Conservation (phyloP, 768 basidiomycete genomes). For the Suillus weaverae region DNA sequence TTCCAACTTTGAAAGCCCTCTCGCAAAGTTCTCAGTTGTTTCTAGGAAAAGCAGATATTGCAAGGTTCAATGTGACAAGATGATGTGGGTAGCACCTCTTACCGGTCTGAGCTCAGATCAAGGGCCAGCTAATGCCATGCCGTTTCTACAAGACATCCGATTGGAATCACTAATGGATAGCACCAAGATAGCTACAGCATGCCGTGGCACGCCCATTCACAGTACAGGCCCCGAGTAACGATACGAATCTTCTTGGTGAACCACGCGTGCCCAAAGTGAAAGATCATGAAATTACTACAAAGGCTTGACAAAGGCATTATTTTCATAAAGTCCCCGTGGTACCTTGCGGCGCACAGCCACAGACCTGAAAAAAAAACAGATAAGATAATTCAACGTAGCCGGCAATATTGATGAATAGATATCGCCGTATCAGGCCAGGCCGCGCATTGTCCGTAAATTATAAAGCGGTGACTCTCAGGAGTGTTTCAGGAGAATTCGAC, state of each 20-base stretch:
- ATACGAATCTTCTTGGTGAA: conserved; percentile 1
- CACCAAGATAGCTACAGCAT: not conserved
- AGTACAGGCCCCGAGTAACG: conserved; percentile 1
- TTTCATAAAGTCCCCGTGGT: not conserved
- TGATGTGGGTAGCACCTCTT: not conserved
- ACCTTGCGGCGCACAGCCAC: not conserved
- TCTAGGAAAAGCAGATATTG: not conserved
- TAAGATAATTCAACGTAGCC: not conserved
- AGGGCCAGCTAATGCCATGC: conserved; percentile 1
- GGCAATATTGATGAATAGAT: not conserved
- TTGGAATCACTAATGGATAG: not conserved
- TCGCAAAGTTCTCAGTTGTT: not conserved
- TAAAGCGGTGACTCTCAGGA: not conserved
- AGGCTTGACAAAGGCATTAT: not conserved
- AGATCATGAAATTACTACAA: not conserved
- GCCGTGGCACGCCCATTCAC: not conserved
- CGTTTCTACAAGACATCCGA: not conserved
- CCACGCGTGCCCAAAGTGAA: not conserved
- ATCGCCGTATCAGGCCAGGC: not conserved
- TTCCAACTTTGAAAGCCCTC: not conserved
- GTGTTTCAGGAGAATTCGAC: not conserved
- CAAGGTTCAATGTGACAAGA: not conserved
- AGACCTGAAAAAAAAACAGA: not conserved
- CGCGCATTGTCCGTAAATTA: conserved; percentile 25
- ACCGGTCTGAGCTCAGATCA: not conserved